Evolutionary conservation across 768 basidiomycete species (phyloP).

Genomic region (Dioszegia crocea): DNA sequence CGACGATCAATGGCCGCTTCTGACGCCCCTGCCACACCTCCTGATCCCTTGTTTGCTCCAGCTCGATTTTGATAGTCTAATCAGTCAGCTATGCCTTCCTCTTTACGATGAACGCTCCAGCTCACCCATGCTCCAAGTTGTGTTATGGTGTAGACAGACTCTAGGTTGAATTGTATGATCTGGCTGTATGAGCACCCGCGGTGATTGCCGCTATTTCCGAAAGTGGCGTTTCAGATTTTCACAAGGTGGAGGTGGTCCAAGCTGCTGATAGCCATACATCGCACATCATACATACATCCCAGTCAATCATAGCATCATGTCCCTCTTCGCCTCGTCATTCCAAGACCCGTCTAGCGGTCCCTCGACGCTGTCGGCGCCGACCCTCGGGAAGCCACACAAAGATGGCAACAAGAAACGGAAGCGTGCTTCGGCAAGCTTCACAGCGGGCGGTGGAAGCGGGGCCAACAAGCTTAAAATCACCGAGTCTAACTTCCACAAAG

Average conservation of each 20-base stretch:
- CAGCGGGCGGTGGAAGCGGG: conserved; percentile 25
- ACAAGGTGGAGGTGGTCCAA: conserved; percentile 7
- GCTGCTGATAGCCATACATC: not conserved
- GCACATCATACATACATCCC: not conserved
- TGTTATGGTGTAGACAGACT: not conserved
- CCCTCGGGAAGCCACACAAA: conserved; percentile 10
- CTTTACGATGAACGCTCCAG: not conserved
- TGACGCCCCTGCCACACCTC: conserved; percentile 70
- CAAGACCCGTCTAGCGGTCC: conserved; percentile 20
- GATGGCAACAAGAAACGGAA: conserved; percentile 30
- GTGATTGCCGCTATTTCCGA: no score
- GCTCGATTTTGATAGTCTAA: conserved; percentile 42
- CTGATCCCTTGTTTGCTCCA: conserved; percentile 48
- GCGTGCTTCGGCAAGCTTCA: conserved; percentile 24
- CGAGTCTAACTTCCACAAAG: conserved; percentile 42
- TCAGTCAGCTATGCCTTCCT: not conserved
- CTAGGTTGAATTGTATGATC: no score
- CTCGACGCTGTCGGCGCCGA: not conserved
- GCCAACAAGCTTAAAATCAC: conserved; percentile 18
- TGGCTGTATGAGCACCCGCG: no score
- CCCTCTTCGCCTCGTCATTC: conserved; percentile 38
- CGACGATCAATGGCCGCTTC: conserved; percentile 93
- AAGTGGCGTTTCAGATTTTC: not conserved
- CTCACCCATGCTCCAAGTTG: conserved; percentile 28
- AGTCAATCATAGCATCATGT: conserved; percentile 18